Evolutionary conservation across 495 filamentous ascomycete genomes (phyloP), one percentile per base, ranked within the genome.

Genomic region (Xylaria palmicola): DNA sequence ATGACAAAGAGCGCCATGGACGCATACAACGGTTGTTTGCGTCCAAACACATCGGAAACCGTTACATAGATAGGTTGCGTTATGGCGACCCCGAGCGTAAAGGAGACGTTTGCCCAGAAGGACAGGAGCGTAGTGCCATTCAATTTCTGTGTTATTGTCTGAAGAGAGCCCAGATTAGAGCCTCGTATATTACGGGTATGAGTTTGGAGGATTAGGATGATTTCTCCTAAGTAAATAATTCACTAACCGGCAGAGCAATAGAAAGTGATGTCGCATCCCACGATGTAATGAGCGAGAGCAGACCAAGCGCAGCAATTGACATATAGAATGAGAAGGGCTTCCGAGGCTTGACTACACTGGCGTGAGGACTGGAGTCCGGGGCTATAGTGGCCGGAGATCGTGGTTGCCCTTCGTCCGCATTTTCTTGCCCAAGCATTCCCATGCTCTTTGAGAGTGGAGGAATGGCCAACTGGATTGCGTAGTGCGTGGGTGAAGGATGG

Each of bases 1-100:
- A 66, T 68, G 39, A 72, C 58, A 47, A 92, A 83, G 72, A 92
- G 89, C 17, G 86, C 65, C 17, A 84, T 70, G 43, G 88, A 87
- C 15, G 84, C 56, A 17, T 92, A 76, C 37, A 92, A 76, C 45
- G 90, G 85, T 6, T 80, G 83, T 65, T 93, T 93, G 32, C 90
- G 82, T 3, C 90, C 90, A 76, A 85, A 92, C 45, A 93, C 90
- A 64, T 93, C 89, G 39, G 70, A 76, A 7, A 81, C 65, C 56
- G 76, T 79, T 13, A 72, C 72, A 67, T 73, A 81, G 51, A 79
- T 68, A 19, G 76, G 76, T 20, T 75, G 75, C 36, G 74, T 74
- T n/a, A 78, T 69, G 17, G 74, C 82, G 22, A 80, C 80, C 53
- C 70, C 73, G 1, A 86, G 70, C 26, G 81, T 69, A 60, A 83